Percentiles rank a stretch among this genome's conserved stretches.
Evolutionary conservation across 1,284 basidiomycete genomes (phyloP).

Genomic region (Ceratobasidium sp.): DNA sequence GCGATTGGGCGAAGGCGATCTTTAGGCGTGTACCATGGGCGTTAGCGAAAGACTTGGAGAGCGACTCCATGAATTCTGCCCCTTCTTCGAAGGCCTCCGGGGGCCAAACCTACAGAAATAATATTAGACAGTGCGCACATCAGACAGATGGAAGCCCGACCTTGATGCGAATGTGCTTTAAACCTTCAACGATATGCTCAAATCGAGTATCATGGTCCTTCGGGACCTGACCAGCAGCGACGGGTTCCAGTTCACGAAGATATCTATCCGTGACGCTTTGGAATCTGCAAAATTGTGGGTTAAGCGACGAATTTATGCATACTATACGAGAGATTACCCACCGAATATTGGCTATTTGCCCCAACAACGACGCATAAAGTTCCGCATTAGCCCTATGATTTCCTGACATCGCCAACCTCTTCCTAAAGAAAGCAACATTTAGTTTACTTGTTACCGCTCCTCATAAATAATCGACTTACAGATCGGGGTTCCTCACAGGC

Average conservation of each 20-base stretch:
- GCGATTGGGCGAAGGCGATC: slow-evolving; percentile 85
- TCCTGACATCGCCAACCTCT: slow-evolving; percentile 69
- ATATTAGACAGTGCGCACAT: slow-evolving; percentile 6
- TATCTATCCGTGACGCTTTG: slow-evolving; percentile 90
- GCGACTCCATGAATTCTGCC: slow-evolving; percentile 87
- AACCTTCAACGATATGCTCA: slow-evolving; percentile 83
- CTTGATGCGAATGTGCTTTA: slow-evolving; percentile 84
- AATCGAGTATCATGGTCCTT: slow-evolving; percentile 85
- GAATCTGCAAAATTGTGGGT: slow-evolving; percentile 65
- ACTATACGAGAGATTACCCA: slow-evolving; percentile 54
- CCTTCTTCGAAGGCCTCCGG: slow-evolving; percentile 94
- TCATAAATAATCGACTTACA: slow-evolving; percentile 54
- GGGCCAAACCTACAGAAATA: slow-evolving; percentile 80
- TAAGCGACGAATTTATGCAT: not conserved
- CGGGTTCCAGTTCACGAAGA: slow-evolving; percentile 79
- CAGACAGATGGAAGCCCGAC: slow-evolving; percentile 57
- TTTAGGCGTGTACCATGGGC: slow-evolving; percentile 89
- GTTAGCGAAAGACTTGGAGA: slow-evolving; percentile 86
- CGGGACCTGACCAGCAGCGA: slow-evolving; percentile 75
- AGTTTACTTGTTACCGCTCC: not conserved
- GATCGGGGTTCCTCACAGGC: slow-evolving; percentile 76
- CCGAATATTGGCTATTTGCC: slow-evolving; percentile 83
- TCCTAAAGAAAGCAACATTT: slow-evolving; percentile 52
- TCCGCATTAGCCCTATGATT: slow-evolving; percentile 86
- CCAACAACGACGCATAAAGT: slow-evolving; percentile 83